phyloP scores from a whole-genome alignment of 148 eudicot genomes.

The Hydrangea macrophylla region DNA sequence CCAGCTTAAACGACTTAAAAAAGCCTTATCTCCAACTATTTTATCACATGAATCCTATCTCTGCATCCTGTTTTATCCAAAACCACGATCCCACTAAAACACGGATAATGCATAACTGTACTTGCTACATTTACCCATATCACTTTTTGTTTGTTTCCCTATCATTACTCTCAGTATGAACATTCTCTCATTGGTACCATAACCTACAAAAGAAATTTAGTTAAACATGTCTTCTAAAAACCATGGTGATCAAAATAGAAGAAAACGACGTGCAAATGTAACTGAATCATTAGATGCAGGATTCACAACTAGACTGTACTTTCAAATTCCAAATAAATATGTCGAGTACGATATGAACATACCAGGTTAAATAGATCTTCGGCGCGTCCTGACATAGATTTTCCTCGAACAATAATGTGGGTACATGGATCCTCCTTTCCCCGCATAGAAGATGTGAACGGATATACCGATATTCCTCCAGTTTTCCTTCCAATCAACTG shows the following conservation, averaged over 20 bases:
- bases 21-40: too few relatives aligned
- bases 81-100: too few relatives aligned
- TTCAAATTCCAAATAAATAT: not conserved
- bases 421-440: slow-evolving; percentile 70
- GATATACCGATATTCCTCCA: slow-evolving; percentile 94
- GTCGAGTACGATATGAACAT: slow-evolving; percentile 10
- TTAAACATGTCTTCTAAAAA: not conserved
- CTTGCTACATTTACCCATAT: too few relatives aligned
- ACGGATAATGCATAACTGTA: too few relatives aligned
- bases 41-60: too few relatives aligned
- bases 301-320: not conserved
- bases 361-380: slow-evolving; percentile 93
- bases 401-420: slow-evolving; percentile 83
- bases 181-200: too few relatives aligned
- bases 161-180: too few relatives aligned
- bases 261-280: not conserved
- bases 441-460: slow-evolving; percentile 79
- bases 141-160: too few relatives aligned
- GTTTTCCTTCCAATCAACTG: slow-evolving; percentile 98
- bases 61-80: too few relatives aligned
- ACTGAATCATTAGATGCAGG: not conserved
- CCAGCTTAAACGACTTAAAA: too few relatives aligned
- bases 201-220: not conserved
- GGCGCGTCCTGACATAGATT: slow-evolving; percentile 90
- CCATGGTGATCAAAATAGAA: not conserved